Evolutionary conservation across 148 eudicot species (phyloP).

Genomic region (Pharnaceum exiguum): DNA sequence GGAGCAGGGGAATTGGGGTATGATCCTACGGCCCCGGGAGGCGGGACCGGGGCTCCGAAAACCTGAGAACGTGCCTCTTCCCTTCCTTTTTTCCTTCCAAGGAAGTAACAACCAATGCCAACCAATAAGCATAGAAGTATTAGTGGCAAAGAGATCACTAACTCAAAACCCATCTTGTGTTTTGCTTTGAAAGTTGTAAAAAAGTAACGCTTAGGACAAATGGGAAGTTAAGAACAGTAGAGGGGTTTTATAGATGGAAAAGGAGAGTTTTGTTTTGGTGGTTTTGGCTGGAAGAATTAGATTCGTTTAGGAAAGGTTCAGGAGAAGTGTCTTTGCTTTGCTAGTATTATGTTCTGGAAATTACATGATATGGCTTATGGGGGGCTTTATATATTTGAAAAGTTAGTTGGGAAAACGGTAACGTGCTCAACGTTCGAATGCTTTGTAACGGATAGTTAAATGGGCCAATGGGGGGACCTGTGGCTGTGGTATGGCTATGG

Average conservation of each 20-base stretch:
- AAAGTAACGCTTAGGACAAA: background rate
- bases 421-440: background rate
- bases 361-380: background rate
- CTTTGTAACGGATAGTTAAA: conserved; percentile 14
- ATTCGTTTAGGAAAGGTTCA: conserved; percentile 11
- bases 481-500: background rate
- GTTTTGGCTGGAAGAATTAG: conserved; percentile 14
- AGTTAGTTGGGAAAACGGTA: conserved; percentile 10
- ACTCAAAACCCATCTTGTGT: conserved; percentile 30
- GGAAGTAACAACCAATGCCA: conserved; percentile 37
- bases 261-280: background rate
- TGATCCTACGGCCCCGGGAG: conserved; percentile 22
- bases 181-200: background rate
- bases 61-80: conserved; percentile 33
- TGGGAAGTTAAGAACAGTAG: background rate
- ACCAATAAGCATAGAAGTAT: conserved; percentile 29
- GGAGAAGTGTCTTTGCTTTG: background rate
- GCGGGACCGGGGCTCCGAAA: conserved; percentile 35
- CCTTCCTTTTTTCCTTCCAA: conserved; percentile 36
- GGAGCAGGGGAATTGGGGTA: conserved; percentile 29
- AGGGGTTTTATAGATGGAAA: conserved; percentile 8
- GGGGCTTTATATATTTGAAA: conserved; percentile 9
- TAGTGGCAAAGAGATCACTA: conserved; percentile 40
- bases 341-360: conserved; percentile 13
- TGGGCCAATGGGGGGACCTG: background rate